These are phyloP conservation scores for Glomus cerebriforme DNA, from an alignment of 192 early-diverging fungal genomes.

Conservation along the genomic window DNA sequence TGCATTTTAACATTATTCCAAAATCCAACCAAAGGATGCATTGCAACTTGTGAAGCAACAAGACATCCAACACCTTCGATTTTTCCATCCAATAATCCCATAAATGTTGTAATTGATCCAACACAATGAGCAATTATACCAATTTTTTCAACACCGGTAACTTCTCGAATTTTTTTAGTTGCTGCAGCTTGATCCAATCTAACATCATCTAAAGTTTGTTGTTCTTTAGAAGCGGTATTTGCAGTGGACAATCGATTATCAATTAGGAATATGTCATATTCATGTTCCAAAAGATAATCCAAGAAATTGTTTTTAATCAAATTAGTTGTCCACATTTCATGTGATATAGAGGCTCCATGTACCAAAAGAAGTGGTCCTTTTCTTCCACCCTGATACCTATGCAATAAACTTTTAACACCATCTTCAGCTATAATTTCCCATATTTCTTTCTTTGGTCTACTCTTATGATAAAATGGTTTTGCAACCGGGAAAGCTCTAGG, in stretches of 20 bases:
- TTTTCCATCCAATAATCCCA: slow-evolving; percentile 44
- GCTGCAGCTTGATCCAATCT: slow-evolving; percentile 41
- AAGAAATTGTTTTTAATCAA: slow-evolving; percentile 43
- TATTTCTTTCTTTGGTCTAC: slow-evolving; percentile 16
- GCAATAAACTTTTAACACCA: slow-evolving; percentile 37
- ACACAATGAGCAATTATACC: slow-evolving; percentile 47
- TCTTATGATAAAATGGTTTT: slow-evolving; percentile 31
- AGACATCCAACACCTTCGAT: slow-evolving; percentile 47
- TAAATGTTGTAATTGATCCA: slow-evolving; percentile 42
- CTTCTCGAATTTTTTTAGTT: slow-evolving; percentile 37
- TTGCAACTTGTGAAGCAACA: slow-evolving; percentile 37
- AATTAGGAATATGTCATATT: slow-evolving; percentile 48
- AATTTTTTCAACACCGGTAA: slow-evolving; percentile 44
- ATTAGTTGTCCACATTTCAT: slow-evolving; percentile 43
- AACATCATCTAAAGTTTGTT: slow-evolving; percentile 36
- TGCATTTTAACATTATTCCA: slow-evolving; percentile 9
- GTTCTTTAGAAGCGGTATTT: slow-evolving; percentile 35
- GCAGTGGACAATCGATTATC: slow-evolving; percentile 42
- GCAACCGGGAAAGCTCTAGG: neutral
- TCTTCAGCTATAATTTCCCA: slow-evolving; percentile 40
- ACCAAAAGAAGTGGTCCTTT: slow-evolving; percentile 46
- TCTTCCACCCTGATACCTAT: slow-evolving; percentile 40
- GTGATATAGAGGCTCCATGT: slow-evolving; percentile 44
- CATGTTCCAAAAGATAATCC: slow-evolving; percentile 44
- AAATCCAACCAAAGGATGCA: neutral